Percentiles rank a stretch among this genome's conserved stretches.
Conservation (phyloP, 148 eudicot genomes). For the Chenopodium suecicum region DNA sequence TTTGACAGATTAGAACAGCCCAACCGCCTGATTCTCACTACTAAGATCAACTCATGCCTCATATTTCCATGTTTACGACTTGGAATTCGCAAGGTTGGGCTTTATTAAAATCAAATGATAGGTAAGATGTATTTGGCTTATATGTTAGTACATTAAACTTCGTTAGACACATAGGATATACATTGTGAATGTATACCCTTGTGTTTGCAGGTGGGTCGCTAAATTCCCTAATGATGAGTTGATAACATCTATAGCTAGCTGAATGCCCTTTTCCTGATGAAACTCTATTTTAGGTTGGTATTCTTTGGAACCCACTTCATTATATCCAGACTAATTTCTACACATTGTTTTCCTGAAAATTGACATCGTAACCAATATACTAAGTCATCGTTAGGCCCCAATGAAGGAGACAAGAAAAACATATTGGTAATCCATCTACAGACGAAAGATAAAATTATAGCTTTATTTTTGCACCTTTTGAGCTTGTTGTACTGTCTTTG, state of each 20-base stretch:
- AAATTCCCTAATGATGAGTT: not conserved
- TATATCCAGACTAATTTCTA: not conserved
- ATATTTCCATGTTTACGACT: not conserved
- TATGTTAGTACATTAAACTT: not conserved
- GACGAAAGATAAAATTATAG: not conserved
- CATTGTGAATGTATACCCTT: not conserved
- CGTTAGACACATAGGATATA: not conserved
- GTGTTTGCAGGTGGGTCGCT: not conserved
- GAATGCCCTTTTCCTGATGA: not conserved
- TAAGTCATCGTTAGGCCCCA: not conserved
- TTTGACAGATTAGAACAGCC: not conserved
- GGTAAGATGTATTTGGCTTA: not conserved
- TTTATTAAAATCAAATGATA: not conserved
- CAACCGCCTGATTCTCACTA: not conserved
- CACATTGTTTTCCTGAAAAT: not conserved
- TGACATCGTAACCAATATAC: not conserved
- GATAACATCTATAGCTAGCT: slow-evolving; percentile 12
- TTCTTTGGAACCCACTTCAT: not conserved
- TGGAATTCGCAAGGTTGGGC: not conserved
- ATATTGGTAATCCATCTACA: not conserved
- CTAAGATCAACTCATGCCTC: not conserved
- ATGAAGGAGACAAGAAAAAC: not conserved
- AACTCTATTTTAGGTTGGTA: slow-evolving; percentile 4
- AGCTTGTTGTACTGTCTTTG: not conserved
- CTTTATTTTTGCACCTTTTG: not conserved